phyloP scores from a whole-genome alignment of 192 early-diverging fungal genomes.

The Linderina pennispora region DNA sequence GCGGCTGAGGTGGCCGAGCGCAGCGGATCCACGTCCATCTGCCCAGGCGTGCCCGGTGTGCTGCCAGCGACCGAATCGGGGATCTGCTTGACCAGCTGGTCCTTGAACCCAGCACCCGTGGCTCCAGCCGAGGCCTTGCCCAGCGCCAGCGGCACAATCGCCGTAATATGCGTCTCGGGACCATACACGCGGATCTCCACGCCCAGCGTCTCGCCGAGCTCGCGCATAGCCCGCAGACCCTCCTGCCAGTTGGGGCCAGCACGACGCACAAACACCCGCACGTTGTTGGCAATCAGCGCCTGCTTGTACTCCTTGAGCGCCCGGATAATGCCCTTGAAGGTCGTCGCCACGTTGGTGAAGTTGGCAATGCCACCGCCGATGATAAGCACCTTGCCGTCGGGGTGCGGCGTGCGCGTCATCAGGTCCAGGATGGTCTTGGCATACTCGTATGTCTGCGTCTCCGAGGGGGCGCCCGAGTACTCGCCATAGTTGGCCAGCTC shows the following conservation, averaged over 20 bases:
- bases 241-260: constrained; percentile 99
- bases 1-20: constrained; percentile 14
- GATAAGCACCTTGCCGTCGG: constrained; percentile 94
- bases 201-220: constrained; percentile 86
- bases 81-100: constrained; percentile 50
- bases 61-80: constrained; percentile 41
- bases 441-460: constrained; percentile 99
- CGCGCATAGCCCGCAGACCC: constrained; percentile 92
- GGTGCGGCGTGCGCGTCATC: constrained; percentile 86
- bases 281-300: constrained; percentile 76
- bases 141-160: constrained; percentile 93
- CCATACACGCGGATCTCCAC: constrained; percentile 95
- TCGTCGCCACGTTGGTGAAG: constrained; percentile 98
- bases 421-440: constrained; percentile 97
- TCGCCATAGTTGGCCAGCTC: constrained; percentile 99
- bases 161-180: constrained; percentile 98
- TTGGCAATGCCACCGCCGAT: constrained; percentile 99
- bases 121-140: constrained; percentile 44
- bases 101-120: constrained; percentile 56
- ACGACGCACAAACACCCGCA: constrained; percentile 94
- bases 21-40: constrained; percentile 38
- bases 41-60: constrained; percentile 34
- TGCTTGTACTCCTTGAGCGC: constrained; percentile 92
- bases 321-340: constrained; percentile 98
- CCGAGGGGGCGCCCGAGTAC: constrained; percentile 99